Evolutionary conservation across 192 early-diverging fungal species (phyloP).

Genomic region (Coemansia asiatica): DNA sequence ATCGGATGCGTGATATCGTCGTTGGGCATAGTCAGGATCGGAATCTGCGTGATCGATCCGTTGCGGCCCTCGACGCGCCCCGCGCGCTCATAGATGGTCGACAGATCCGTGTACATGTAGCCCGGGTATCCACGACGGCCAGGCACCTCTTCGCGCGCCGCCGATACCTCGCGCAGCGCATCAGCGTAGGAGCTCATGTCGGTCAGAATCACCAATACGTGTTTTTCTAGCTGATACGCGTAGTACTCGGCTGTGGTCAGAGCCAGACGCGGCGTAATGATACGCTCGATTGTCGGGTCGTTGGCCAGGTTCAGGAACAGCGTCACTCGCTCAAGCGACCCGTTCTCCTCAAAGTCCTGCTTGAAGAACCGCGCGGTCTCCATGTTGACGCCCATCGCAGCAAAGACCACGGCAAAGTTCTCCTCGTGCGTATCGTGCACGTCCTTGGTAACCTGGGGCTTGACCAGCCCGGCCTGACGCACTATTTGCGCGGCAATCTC

Average conservation of each 20-base stretch:
- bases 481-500: constrained; percentile 99
- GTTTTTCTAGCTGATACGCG: constrained; percentile 99
- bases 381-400: constrained; percentile 99
- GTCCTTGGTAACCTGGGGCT: constrained; percentile 83
- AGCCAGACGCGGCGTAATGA: constrained; percentile 97
- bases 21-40: constrained; percentile 99
- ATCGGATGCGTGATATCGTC: constrained; percentile 99
- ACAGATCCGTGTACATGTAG: constrained; percentile 99
- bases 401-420: constrained; percentile 99
- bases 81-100: constrained; percentile 98
- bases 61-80: constrained; percentile 96
- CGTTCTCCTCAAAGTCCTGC: constrained; percentile 99
- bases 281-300: constrained; percentile 99
- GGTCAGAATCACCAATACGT: constrained; percentile 97
- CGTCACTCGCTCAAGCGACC: constrained; percentile 96
- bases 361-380: constrained; percentile 99
- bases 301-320: constrained; percentile 99
- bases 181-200: constrained; percentile 99
- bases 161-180: constrained; percentile 98
- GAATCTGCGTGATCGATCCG: constrained; percentile 98
- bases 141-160: constrained; percentile 98
- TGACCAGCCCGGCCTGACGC: constrained; percentile 96
- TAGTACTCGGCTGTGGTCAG: constrained; percentile 99
- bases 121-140: constrained; percentile 99
- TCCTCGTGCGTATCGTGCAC: constrained; percentile 95